Conservation (phyloP, 1,284 basidiomycete species). For the Naganishia albida region DNA sequence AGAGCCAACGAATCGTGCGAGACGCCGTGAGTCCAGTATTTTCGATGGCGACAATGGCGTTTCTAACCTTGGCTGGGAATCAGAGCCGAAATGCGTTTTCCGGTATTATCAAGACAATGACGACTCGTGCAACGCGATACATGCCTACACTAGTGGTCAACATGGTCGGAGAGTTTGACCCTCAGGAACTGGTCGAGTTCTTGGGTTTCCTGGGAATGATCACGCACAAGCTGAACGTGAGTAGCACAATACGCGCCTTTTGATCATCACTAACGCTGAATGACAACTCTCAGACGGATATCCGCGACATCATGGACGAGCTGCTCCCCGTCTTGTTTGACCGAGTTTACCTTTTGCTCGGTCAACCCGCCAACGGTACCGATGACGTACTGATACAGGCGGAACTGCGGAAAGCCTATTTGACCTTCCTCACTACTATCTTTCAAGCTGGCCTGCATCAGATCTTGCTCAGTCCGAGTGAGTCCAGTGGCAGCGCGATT, state of each 20-base stretch:
- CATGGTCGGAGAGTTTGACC: conserved; percentile 86
- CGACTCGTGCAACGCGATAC: conserved; percentile 61
- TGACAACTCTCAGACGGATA: conserved; percentile 61
- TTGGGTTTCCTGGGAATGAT: conserved; percentile 90
- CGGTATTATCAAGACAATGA: conserved; percentile 62
- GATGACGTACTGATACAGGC: conserved; percentile 81
- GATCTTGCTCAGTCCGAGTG: conserved; percentile 52
- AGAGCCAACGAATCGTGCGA: conserved; percentile 79
- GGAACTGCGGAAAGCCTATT: conserved; percentile 90
- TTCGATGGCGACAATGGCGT: neutral
- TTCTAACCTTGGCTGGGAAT: conserved; percentile 24
- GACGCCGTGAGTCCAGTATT: conserved; percentile 71
- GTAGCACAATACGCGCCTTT: conserved; percentile 38
- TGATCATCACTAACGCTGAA: neutral
- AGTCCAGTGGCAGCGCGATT: conserved; percentile 17
- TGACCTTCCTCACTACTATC: conserved; percentile 78
- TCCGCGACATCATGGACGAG: conserved; percentile 84
- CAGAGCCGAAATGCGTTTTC: conserved; percentile 93
- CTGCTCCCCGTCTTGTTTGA: conserved; percentile 81
- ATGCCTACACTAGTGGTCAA: conserved; percentile 85
- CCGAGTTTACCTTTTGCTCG: conserved; percentile 79
- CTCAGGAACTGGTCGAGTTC: conserved; percentile 90
- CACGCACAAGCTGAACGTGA: conserved; percentile 87
- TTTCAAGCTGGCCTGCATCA: conserved; percentile 77
- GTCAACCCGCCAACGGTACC: conserved; percentile 81